Percentiles rank a stretch among this genome's conserved stretches.
phyloP scores from a whole-genome alignment of 2,329 filamentous ascomycete species.

The Penicillium janthinellum region DNA sequence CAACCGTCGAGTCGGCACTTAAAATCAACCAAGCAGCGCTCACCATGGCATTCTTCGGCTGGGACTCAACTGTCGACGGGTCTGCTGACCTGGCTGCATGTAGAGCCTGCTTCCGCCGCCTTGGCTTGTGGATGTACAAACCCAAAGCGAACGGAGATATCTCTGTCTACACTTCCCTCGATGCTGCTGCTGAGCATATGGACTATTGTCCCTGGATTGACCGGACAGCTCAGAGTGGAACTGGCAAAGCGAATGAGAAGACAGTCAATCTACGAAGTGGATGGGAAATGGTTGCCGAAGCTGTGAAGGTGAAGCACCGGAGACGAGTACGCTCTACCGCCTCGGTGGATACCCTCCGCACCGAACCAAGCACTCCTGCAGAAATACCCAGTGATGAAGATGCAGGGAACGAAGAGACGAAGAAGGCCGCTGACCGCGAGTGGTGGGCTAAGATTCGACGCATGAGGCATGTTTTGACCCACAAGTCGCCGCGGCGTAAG shows the following conservation, averaged over 20 bases:
- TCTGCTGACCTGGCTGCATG: constrained; percentile 71
- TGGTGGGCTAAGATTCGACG: constrained; percentile 70
- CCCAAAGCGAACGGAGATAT: constrained; percentile 62
- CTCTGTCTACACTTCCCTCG: constrained; percentile 55
- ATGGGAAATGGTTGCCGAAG: constrained; percentile 49
- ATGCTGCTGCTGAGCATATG: constrained; percentile 72
- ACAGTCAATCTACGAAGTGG: constrained; percentile 42
- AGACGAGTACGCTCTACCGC: constrained; percentile 32
- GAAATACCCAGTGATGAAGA: constrained; percentile 37
- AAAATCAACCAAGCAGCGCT: constrained; percentile 64
- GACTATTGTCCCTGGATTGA: constrained; percentile 85
- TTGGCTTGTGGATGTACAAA: constrained; percentile 93
- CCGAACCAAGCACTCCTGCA: constrained; percentile 28
- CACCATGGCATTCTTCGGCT: constrained; percentile 71
- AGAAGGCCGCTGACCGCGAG: constrained; percentile 68
- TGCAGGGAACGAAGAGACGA: constrained; percentile 45
- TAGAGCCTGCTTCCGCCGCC: constrained; percentile 79
- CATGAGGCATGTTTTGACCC: constrained; percentile 71
- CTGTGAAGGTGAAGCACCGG: constrained; percentile 45
- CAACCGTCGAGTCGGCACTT: constrained; percentile 14
- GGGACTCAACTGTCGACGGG: constrained; percentile 60
- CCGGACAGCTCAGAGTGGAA: constrained; percentile 59
- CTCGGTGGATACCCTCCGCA: constrained; percentile 30
- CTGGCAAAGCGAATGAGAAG: constrained; percentile 34
- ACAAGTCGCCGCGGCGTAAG: constrained; percentile 61